These are phyloP conservation scores for Camelina laxa DNA, from an alignment of 345 rosid genomes.

Conservation along the genomic window DNA sequence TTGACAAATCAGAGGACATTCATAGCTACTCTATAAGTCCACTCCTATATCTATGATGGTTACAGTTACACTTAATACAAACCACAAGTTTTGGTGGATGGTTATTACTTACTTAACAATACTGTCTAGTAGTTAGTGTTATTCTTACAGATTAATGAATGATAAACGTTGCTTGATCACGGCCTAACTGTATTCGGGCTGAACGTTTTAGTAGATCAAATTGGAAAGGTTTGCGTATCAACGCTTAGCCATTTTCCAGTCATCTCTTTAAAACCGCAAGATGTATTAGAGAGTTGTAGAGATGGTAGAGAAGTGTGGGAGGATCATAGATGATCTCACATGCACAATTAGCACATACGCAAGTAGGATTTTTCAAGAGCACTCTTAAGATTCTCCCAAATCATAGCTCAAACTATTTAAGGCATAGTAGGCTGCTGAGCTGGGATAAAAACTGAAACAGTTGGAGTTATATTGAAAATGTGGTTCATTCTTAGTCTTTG, in stretches of 20 bases:
- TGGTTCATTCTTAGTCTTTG: slow-evolving; percentile 2
- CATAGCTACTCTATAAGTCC: neutral
- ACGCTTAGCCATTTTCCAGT: neutral
- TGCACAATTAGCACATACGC: neutral
- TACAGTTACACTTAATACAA: neutral
- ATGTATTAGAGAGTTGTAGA: neutral
- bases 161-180: neutral
- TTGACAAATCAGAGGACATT: slow-evolving; percentile 25
- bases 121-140: no score
- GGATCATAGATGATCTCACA: neutral
- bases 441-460: neutral
- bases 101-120: no score
- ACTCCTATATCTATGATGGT: slow-evolving; percentile 14
- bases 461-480: neutral
- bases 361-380: no score
- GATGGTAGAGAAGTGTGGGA: neutral
- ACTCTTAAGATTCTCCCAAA: neutral
- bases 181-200: neutral
- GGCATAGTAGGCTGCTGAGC: neutral
- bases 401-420: neutral
- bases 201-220: neutral
- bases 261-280: neutral
- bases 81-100: neutral
- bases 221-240: no score
- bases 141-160: neutral